Evolutionary conservation across 164 flowering plant genomes (phyloP).

Genomic region (Umbilicus rupestris): DNA sequence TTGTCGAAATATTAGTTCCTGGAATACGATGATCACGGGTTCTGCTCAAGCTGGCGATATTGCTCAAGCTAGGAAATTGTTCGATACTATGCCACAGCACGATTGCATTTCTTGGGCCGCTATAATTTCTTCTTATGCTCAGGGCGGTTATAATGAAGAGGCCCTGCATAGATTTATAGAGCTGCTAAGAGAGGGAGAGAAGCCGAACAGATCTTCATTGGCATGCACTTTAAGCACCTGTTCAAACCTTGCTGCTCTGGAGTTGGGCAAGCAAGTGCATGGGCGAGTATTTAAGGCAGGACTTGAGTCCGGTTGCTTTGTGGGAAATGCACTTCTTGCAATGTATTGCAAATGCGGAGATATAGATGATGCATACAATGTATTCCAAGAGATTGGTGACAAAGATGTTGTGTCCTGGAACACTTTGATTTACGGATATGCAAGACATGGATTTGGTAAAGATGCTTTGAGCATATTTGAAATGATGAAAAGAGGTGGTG

Average conservation of each 20-base stretch:
- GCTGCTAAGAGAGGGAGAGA: constrained; percentile 63
- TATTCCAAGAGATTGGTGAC: constrained; percentile 47
- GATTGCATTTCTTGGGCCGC: constrained; percentile 96
- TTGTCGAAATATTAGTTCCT: constrained; percentile 52
- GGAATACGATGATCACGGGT: constrained; percentile 95
- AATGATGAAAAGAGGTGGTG: constrained; percentile 39
- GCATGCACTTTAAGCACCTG: constrained; percentile 65
- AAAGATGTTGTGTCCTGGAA: constrained; percentile 88
- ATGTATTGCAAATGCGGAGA: constrained; percentile 93
- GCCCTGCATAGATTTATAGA: constrained; percentile 51
- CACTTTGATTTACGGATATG: constrained; percentile 75
- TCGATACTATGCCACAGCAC: constrained; percentile 62
- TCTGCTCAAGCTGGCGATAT: constrained; percentile 69
- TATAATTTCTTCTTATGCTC: constrained; percentile 79
- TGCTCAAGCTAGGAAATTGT: constrained; percentile 44
- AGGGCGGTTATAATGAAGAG: constrained; percentile 56
- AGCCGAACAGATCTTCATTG: constrained; percentile 53
- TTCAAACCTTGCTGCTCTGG: constrained; percentile 73
- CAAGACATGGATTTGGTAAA: constrained; percentile 79
- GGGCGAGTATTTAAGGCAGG: constrained; percentile 69
- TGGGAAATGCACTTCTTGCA: constrained; percentile 81
- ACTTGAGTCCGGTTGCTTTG: constrained; percentile 53
- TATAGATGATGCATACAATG: constrained; percentile 62
- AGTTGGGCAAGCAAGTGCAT: constrained; percentile 76
- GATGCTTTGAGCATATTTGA: constrained; percentile 62